Base-by-base conservation (phyloP, 768 basidiomycete genomes). In the Ramaria rubella region DNA sequence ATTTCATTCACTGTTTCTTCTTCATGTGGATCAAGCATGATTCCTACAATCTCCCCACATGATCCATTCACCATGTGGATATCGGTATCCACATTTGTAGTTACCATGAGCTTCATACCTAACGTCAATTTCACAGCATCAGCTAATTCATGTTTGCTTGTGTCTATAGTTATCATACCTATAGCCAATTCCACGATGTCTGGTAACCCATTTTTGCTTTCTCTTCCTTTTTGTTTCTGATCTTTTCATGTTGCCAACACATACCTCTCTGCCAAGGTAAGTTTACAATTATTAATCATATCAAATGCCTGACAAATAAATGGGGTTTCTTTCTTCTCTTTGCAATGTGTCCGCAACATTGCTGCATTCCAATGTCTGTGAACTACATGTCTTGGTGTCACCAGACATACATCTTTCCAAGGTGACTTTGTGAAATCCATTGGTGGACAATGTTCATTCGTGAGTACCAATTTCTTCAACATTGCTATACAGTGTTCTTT, bases 101-200 rank as follows among this genome's bases (percentile, higher is more conserved):
- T n/a, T n/a, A n/a, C n/a, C 73, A 78, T 75, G 0, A 66, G 72
- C 43, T 67, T 60, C 70, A 72, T 73, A 0, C 74, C 74, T 0
- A 71, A 58, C 0, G 69, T n/a, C n/a, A n/a, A n/a, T n/a, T n/a
- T n/a, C n/a, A n/a, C n/a, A n/a, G n/a, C n/a, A n/a, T n/a, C n/a
- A n/a, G n/a, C n/a, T n/a, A n/a, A n/a, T n/a, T n/a, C n/a, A n/a
- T n/a, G n/a, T n/a, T n/a, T n/a, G n/a, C n/a, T n/a, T n/a, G n/a
- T n/a, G n/a, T n/a, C n/a, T n/a, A n/a, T n/a, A n/a, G n/a, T n/a
- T n/a, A n/a, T n/a, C n/a, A n/a, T n/a, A n/a, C n/a, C n/a, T n/a
- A n/a, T n/a, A n/a, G n/a, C 69, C 0, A 75, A 26, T 42, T 70
- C 64, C 1, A 73, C 57, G 0, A 9, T n/a, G 8, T 63, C 59